Percentiles rank a stretch among this genome's conserved stretches.
These are phyloP conservation scores for Xylariaceae sp. DNA, from an alignment of 2,329 filamentous ascomycete species.

Conservation along the genomic window DNA sequence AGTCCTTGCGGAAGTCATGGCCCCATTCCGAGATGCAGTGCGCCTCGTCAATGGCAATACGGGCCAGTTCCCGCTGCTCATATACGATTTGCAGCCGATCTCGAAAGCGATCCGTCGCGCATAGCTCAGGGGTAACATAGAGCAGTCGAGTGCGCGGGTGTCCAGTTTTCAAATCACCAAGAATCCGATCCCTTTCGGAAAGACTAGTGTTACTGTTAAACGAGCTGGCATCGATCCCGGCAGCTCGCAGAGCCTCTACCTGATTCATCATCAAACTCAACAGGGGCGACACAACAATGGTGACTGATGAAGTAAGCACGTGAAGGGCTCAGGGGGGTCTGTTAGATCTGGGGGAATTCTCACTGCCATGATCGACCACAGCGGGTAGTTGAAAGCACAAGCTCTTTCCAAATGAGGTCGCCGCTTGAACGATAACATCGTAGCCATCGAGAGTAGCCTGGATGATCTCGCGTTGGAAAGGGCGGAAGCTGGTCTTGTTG, in stretches of 20 bases:
- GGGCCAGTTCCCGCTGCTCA: constrained; percentile 74
- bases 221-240: constrained; percentile 73
- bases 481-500: constrained; percentile 57
- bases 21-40: constrained; percentile 99
- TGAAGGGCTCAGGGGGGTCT: not conserved
- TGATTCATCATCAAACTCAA: constrained; percentile 95
- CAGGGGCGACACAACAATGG: constrained; percentile 79
- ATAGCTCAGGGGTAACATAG: constrained; percentile 91
- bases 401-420: constrained; percentile 87
- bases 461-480: constrained; percentile 83
- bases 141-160: constrained; percentile 79
- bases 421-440: constrained; percentile 91
- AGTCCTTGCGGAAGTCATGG: constrained; percentile 91
- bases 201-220: constrained; percentile 77
- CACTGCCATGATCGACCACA: constrained; percentile 79
- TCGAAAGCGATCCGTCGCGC: constrained; percentile 71
- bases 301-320: constrained; percentile 19
- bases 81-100: constrained; percentile 67
- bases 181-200: constrained; percentile 60
- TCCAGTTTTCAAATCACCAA: constrained; percentile 78
- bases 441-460: constrained; percentile 71
- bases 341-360: constrained; percentile 32
- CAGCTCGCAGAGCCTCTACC: constrained; percentile 69
- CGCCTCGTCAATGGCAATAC: constrained; percentile 88
- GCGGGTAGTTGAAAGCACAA: constrained; percentile 90